Base-by-base conservation (phyloP, 2,329 filamentous ascomycete genomes). In the Escovopsis sp. region DNA sequence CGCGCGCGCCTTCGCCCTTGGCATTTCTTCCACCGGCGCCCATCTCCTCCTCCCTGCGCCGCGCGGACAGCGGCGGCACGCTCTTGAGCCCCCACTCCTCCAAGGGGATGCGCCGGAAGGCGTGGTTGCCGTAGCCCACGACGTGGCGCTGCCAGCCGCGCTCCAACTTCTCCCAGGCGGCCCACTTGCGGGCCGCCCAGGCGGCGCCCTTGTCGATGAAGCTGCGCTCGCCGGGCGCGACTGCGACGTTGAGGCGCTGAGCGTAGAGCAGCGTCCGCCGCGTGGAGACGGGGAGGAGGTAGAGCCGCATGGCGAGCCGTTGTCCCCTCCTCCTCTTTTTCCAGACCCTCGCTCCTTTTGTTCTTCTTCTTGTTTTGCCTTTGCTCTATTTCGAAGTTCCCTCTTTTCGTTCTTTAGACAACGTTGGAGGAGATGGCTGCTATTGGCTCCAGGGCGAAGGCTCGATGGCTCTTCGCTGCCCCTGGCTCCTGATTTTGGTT, bases 81-180 rank as follows among this genome's bases (percentile, higher is more conserved):
- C 86, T 94, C 66, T 96, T 96, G 51, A 98, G 71, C 0, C 85
- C 87, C 91, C 91, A 98, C 80, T 98, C 91, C 64, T 96, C 85
- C 59, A 85, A 95, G 3, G 91, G 85, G 54, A 98, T 94, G 48
- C 85, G 77, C 53, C 85, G 80, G 47, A 98, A 75, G 12, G 85
- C 77, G 39, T 77, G 69, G 64, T 98, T 95, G 43, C 91, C 91
- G 61, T 89, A 93, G 45, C 74, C 71, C 41, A 91, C 89, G 18
- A 95, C 72, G 52, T 77, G 77, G 57, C 82, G 86, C 68, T 95
- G 86, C 91, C 91, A 96, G 42, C 85, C 84, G 37, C 70, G 70
- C 15, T 88, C 79, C 51, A 81, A 82, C 59, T 82, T 78, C 63
- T 96, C 91, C 88, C 89, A 96, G 45, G 69, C 67, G 4, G 83